Evolutionary conservation across 768 basidiomycete species (phyloP).

Genomic region (Amanita pallidorosea): DNA sequence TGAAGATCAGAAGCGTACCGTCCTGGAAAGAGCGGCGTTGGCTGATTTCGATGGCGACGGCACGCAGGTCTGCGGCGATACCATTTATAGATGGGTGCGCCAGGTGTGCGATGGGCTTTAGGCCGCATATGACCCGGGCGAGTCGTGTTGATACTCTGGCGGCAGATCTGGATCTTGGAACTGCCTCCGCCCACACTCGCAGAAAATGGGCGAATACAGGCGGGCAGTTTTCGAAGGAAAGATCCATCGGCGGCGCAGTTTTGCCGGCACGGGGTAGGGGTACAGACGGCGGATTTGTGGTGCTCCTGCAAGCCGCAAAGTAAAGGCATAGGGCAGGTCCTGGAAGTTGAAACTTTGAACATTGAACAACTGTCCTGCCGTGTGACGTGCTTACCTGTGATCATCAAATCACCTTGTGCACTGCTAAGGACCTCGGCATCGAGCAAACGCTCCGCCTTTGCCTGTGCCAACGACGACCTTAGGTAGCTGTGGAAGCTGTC

Average conservation of each 20-base stretch:
- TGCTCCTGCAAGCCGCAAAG: constrained; percentile 72
- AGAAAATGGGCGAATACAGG: constrained; percentile 58
- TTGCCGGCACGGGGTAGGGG: constrained; percentile 57
- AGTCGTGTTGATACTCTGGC: constrained; percentile 70
- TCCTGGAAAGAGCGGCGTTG: constrained; percentile 80
- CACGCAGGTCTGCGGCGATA: constrained; percentile 72
- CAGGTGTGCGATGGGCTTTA: constrained; percentile 35
- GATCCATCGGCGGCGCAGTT: constrained; percentile 35
- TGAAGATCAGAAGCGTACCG: constrained; percentile 66
- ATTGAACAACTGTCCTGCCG: background rate
- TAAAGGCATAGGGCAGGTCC: constrained; percentile 79
- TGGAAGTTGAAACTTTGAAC: constrained; percentile 12
- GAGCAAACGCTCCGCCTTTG: constrained; percentile 64
- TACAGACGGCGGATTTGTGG: constrained; percentile 69
- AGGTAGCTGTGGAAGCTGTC: constrained; percentile 78
- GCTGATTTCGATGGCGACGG: constrained; percentile 80
- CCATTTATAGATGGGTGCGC: constrained; percentile 34
- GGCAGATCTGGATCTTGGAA: constrained; percentile 55
- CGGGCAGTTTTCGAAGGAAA: constrained; percentile 63
- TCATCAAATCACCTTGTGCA: constrained; percentile 79
- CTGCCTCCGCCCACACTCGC: constrained; percentile 58
- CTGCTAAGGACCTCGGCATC: constrained; percentile 65
- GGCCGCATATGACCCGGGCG: constrained; percentile 66
- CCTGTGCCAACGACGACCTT: constrained; percentile 67
- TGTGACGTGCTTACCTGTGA: constrained; percentile 42